Evolutionary conservation across 2,329 filamentous ascomycete species (phyloP).

Genomic region (Septoria linicola): DNA sequence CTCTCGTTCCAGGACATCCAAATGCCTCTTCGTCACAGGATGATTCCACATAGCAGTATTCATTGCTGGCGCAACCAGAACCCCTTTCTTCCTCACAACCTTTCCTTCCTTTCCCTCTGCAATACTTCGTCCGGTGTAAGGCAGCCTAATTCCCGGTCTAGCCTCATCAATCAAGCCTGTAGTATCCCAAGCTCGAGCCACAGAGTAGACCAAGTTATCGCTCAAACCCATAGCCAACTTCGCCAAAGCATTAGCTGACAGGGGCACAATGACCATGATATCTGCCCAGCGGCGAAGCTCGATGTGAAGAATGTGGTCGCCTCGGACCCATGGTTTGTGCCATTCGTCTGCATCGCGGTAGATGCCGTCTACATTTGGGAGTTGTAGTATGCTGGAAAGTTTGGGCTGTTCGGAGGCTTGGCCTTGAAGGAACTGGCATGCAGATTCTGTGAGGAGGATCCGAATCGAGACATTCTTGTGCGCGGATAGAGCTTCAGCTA

Average conservation of each 20-base stretch:
- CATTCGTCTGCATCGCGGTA: constrained; percentile 88
- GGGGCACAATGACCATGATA: constrained; percentile 73
- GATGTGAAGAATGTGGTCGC: constrained; percentile 83
- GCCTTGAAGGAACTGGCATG: constrained; percentile 71
- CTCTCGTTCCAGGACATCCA: constrained; percentile 67
- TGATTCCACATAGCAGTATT: constrained; percentile 90
- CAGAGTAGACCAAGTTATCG: constrained; percentile 70
- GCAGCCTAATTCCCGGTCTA: constrained; percentile 27
- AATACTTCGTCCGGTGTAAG: constrained; percentile 17
- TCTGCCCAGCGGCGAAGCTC: constrained; percentile 82
- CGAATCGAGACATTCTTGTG: constrained; percentile 69
- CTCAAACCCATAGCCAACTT: constrained; percentile 77
- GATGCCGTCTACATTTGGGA: constrained; percentile 75
- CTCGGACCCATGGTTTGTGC: constrained; percentile 73
- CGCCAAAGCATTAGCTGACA: constrained; percentile 81
- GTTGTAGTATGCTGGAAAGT: constrained; percentile 56
- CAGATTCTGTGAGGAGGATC: constrained; percentile 74
- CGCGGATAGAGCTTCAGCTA: constrained; percentile 54
- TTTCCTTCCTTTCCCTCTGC: constrained; percentile 21
- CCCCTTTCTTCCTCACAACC: constrained; percentile 56
- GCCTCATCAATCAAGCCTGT: constrained; percentile 56
- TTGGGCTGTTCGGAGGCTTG: constrained; percentile 76
- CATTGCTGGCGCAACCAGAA: constrained; percentile 79
- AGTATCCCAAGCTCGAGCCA: constrained; percentile 86
- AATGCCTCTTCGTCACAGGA: constrained; percentile 72